phyloP scores from a whole-genome alignment of 768 basidiomycete species.

The Amanita rimosa region DNA sequence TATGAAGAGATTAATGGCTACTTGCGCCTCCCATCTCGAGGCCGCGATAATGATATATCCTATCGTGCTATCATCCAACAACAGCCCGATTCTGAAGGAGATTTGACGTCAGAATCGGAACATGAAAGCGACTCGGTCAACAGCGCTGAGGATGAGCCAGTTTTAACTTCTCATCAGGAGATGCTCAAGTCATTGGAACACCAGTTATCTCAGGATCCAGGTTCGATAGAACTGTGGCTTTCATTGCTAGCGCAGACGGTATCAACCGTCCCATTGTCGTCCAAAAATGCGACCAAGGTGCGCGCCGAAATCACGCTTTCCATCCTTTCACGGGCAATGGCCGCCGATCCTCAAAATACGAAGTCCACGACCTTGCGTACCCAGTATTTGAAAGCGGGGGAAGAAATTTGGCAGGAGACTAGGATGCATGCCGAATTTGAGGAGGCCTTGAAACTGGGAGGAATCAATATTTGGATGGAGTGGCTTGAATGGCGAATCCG shows the following conservation, averaged over 20 bases:
- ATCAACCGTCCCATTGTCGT: constrained; percentile 44
- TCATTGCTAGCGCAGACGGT: constrained; percentile 51
- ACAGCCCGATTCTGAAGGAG: constrained; percentile 18
- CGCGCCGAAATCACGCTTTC: constrained; percentile 65
- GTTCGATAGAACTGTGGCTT: constrained; percentile 48
- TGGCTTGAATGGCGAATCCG: constrained; percentile 74
- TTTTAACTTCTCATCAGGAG: constrained; percentile 46
- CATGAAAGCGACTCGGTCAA: constrained; percentile 22
- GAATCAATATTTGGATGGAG: constrained; percentile 57
- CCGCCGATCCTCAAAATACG: constrained; percentile 39
- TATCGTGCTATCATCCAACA: constrained; percentile 38
- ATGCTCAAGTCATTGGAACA: constrained; percentile 50
- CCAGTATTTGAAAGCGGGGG: constrained; percentile 59
- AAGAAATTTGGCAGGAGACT: constrained; percentile 54
- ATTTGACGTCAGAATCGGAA: constrained; percentile 20
- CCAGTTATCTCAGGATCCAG: constrained; percentile 36
- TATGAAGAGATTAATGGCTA: constrained; percentile 62
- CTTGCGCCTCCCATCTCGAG: constrained; percentile 39
- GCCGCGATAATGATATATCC: constrained; percentile 19
- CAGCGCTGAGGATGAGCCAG: constrained; percentile 15
- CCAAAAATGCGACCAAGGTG: constrained; percentile 58
- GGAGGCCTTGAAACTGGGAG: constrained; percentile 40
- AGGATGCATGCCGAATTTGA: constrained; percentile 62
- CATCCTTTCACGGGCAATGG: constrained; percentile 52
- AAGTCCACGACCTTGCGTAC: constrained; percentile 42